Percentiles rank a stretch among this genome's conserved stretches.
phyloP scores from a whole-genome alignment of 345 rosid genomes.

The Citrus sp. region DNA sequence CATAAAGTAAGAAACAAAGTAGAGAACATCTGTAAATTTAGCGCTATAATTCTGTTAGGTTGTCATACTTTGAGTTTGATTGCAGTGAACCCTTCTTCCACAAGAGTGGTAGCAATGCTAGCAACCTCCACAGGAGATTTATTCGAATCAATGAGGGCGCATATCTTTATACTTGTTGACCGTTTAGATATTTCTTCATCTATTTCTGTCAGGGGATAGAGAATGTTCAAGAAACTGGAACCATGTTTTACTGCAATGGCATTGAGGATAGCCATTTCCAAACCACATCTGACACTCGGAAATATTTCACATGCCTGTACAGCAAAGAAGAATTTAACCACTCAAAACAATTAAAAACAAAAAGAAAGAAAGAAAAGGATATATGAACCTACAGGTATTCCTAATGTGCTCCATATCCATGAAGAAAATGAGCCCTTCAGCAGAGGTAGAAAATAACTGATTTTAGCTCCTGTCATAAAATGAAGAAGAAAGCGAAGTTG shows the following conservation, averaged over 20 bases:
- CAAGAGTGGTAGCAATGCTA: slow-evolving; percentile 51
- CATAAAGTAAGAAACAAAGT: neutral
- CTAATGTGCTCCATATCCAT: slow-evolving; percentile 81
- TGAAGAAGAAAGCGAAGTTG: slow-evolving; percentile 72
- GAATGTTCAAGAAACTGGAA: slow-evolving; percentile 50
- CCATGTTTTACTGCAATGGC: slow-evolving; percentile 61
- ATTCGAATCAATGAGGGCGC: slow-evolving; percentile 78
- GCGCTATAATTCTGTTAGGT: slow-evolving; percentile 3
- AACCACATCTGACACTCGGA: slow-evolving; percentile 92
- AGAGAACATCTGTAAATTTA: neutral
- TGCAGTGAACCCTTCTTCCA: slow-evolving; percentile 76
- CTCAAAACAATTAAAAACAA: neutral
- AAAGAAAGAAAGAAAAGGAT: slow-evolving; percentile 3
- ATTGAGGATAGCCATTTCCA: slow-evolving; percentile 90
- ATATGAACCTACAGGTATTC: slow-evolving; percentile 55
- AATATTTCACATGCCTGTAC: slow-evolving; percentile 71
- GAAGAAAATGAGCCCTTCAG: slow-evolving; percentile 68
- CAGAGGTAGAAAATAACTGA: slow-evolving; percentile 52
- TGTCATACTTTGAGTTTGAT: slow-evolving; percentile 82
- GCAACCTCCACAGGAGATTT: slow-evolving; percentile 83
- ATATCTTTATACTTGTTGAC: slow-evolving; percentile 50
- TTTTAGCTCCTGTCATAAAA: slow-evolving; percentile 51
- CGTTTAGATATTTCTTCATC: slow-evolving; percentile 38
- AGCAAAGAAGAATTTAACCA: slow-evolving; percentile 3
- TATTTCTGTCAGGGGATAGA: slow-evolving; percentile 31